Conservation (phyloP, 148 eudicot genomes). For the Limonium bicolor region DNA sequence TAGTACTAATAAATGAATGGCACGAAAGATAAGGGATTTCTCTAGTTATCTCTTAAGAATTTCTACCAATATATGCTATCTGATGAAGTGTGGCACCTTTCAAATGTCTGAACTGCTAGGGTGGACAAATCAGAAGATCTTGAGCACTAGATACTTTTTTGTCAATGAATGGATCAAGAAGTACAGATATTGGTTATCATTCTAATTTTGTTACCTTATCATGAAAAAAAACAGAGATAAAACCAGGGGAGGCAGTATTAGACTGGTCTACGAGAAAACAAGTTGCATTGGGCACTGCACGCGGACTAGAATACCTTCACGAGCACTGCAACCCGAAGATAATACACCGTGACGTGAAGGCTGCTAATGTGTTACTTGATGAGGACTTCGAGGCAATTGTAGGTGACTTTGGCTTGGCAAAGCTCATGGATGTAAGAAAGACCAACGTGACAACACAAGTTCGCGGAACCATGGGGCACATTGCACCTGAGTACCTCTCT, state of each 20-base stretch:
- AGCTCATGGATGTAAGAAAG: slow-evolving; percentile 47
- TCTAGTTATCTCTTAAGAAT: too few species aligned
- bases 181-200: neutral
- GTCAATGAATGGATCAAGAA: too few species aligned
- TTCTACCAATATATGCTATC: too few species aligned
- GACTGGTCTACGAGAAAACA: slow-evolving; percentile 46
- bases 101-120: too few species aligned
- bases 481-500: slow-evolving; percentile 47
- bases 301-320: slow-evolving; percentile 54
- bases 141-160: too few species aligned
- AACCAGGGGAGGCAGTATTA: slow-evolving; percentile 28
- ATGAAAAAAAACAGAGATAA: slow-evolving; percentile 20
- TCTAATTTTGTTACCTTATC: slow-evolving; percentile 1
- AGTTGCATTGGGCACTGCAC: slow-evolving; percentile 49
- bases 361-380: slow-evolving; percentile 42
- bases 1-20: too few species aligned
- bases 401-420: slow-evolving; percentile 51
- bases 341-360: slow-evolving; percentile 45
- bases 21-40: too few species aligned
- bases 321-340: slow-evolving; percentile 53
- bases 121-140: too few species aligned
- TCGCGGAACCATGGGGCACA: slow-evolving; percentile 52
- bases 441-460: slow-evolving; percentile 46
- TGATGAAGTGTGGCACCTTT: too few species aligned
- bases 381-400: slow-evolving; percentile 40